These are phyloP conservation scores for Saitozyma podzolica DNA, from an alignment of 768 basidiomycete species.

Conservation along the genomic window DNA sequence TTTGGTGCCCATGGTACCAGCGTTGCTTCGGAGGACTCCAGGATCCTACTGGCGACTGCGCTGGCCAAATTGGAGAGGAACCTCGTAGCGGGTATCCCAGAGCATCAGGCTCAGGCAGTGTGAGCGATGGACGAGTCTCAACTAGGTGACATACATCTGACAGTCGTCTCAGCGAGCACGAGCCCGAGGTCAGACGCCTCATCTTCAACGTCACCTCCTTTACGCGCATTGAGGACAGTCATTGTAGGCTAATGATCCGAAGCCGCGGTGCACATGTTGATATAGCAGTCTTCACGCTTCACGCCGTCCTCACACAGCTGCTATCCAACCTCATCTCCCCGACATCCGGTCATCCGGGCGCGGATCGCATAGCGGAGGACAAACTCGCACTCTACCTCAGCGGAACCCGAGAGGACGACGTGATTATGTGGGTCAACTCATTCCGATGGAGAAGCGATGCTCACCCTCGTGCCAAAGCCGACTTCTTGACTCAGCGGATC, in stretches of 20 bases:
- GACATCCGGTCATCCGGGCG: conserved; percentile 61
- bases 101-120: conserved; percentile 74
- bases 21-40: conserved; percentile 19
- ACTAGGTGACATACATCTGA: not conserved
- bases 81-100: conserved; percentile 69
- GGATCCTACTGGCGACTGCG: conserved; percentile 26
- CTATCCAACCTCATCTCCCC: conserved; percentile 81
- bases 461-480: conserved; percentile 49
- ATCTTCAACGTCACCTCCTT: conserved; percentile 76
- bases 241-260: conserved; percentile 56
- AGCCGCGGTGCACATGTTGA: not conserved
- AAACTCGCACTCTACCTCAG: conserved; percentile 59
- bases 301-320: conserved; percentile 71
- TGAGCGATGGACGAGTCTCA: conserved; percentile 55
- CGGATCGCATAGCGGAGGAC: conserved; percentile 66
- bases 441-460: conserved; percentile 46
- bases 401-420: conserved; percentile 64
- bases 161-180: conserved; percentile 62
- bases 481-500: conserved; percentile 65
- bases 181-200: conserved; percentile 67
- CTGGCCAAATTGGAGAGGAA: conserved; percentile 80
- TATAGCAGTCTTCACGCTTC: conserved; percentile 61
- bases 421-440: conserved; percentile 65
- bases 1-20: conserved; percentile 9
- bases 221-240: conserved; percentile 64